A percentile compares a stretch with the other conserved stretches of the same genome.
Conservation (phyloP, 228 moss, liverwort and hornwort species). For the Sphagnum magellanicum region DNA sequence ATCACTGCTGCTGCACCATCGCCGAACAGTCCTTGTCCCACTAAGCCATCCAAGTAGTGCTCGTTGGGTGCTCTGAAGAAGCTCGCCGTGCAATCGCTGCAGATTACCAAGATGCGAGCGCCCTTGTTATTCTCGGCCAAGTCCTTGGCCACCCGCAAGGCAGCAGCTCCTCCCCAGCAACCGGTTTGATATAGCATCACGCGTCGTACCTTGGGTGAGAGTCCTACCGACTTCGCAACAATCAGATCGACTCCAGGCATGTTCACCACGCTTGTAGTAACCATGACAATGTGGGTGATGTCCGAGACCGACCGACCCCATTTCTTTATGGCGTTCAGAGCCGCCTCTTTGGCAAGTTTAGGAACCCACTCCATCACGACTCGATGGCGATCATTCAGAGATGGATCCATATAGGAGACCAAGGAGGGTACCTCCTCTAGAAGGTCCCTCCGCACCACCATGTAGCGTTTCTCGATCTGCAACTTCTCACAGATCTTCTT, state of each 20-base stretch:
- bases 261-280: background rate
- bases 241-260: background rate
- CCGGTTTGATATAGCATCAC: conserved; percentile 2
- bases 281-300: background rate
- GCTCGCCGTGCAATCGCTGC: background rate
- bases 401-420: background rate
- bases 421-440: too few species aligned
- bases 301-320: background rate
- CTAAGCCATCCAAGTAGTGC: background rate
- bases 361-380: background rate
- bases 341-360: background rate
- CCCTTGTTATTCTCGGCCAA: conserved; percentile 4
- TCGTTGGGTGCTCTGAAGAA: background rate
- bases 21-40: background rate
- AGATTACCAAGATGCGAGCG: background rate
- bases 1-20: conserved; percentile 5
- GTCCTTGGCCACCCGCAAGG: background rate
- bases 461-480: too few species aligned
- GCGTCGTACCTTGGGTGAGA: background rate
- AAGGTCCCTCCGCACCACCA: too few species aligned
- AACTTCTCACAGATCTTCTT: conserved; percentile 7
- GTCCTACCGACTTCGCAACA: background rate
- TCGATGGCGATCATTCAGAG: background rate
- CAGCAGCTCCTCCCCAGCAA: conserved; percentile 1
- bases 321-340: background rate